Base-by-base conservation (phyloP, 2,329 filamentous ascomycete genomes). In the Cladosporium sp. region DNA sequence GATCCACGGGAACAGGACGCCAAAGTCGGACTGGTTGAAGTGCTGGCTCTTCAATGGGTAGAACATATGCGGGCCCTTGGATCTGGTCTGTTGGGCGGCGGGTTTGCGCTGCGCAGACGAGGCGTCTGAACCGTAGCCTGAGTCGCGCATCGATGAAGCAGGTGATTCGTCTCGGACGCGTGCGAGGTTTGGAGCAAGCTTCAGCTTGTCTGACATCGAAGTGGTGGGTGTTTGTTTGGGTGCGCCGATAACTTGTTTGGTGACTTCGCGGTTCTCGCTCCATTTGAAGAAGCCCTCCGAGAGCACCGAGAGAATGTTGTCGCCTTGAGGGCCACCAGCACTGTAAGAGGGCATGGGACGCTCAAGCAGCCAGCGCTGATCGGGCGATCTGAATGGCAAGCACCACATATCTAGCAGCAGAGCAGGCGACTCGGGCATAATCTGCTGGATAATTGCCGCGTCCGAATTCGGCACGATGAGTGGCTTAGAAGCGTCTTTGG, bases 361-460 rank as follows among this genome's bases (percentile, higher is more conserved):
- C n/a, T 88, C 81, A 78, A 86, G 88, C 0, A 96, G 84, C 69
- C 88, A 85, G 11, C 82, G 78, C 2, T 89, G 89, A 46, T 83
- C 79, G 5, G 86, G 84, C 1, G 86, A 86, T 48, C 89, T 81
- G 30, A 94, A 80, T 0, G 92, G 90, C 69, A 93, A 84, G 67
- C 88, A 89, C 91, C 91, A 96, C 79, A 92, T 88, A 72, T 96
- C 92, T 11, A 96, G 84, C 1, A 96, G 81, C 65, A 92, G 83
- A 1, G 88, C 80, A 0, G 90, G 85, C 10, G 86, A 90, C 49
- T 82, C 79, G 1, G 88, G 83, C 0, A 89, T 92, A 68, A 96
- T 85, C 75, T 94, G 91, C 1, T 76, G 76, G 48, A 83, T 79
- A 26, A 95, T 81, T 0, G 81, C 78, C 0, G 87, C 89, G 54